These are phyloP conservation scores for Saccharomycopsis hybrid DNA, from an alignment of 1,139 yeast genomes.

Conservation along the genomic window DNA sequence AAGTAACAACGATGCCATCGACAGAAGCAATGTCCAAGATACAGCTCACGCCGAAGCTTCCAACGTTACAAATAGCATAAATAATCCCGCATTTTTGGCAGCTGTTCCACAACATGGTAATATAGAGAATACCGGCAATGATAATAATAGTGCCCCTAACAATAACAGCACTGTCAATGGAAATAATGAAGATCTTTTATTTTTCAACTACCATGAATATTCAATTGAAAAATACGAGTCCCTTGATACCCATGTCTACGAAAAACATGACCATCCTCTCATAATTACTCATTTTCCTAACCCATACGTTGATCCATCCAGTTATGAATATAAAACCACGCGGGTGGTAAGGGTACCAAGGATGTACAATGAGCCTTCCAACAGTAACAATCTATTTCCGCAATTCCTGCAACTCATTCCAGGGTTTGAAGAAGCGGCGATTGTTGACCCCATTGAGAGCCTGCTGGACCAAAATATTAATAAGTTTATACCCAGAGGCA, in stretches of 20 bases:
- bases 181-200: constrained; percentile 27
- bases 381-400: constrained; percentile 39
- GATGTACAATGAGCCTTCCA: constrained; percentile 29
- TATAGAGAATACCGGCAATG: neutral
- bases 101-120: neutral
- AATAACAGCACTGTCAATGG: neutral
- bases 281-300: constrained; percentile 66
- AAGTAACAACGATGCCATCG: neutral
- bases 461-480: constrained; percentile 9
- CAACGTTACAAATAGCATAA: neutral
- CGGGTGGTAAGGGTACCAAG: constrained; percentile 64
- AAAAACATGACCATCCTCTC: constrained; percentile 30
- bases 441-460: constrained; percentile 27
- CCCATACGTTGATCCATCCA: constrained; percentile 33
- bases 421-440: constrained; percentile 65
- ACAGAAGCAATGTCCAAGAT: neutral
- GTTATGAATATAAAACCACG: constrained; percentile 32
- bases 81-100: neutral
- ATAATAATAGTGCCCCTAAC: neutral
- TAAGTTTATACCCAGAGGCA: constrained; percentile 35
- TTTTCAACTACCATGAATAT: constrained; percentile 66
- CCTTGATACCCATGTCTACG: constrained; percentile 20
- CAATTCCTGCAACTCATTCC: constrained; percentile 54
- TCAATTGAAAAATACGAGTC: constrained; percentile 33
- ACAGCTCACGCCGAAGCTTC: neutral